These are phyloP conservation scores for Rhododendron ferrugineum DNA, from an alignment of 148 eudicot species.

Conservation along the genomic window DNA sequence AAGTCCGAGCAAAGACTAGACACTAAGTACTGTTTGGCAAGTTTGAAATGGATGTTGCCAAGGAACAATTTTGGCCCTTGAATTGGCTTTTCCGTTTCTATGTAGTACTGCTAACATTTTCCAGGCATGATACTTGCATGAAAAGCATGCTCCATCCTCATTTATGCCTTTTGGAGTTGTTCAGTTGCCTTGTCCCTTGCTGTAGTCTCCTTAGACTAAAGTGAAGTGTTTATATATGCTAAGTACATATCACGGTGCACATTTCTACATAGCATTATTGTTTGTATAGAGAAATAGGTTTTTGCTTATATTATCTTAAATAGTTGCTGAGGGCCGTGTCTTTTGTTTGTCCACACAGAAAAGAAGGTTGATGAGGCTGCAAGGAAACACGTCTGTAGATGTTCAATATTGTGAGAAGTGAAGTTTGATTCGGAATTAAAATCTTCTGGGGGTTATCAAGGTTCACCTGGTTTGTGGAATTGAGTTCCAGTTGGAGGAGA, in stretches of 20 bases:
- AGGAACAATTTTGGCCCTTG: not conserved
- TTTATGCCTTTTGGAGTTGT: not conserved
- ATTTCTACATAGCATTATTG: not conserved
- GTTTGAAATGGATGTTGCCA: not conserved
- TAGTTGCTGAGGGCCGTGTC: conserved; percentile 3
- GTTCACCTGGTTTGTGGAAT: conserved; percentile 19
- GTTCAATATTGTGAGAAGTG: conserved; percentile 64
- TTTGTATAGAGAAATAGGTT: not conserved
- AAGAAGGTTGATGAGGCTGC: conserved; percentile 84
- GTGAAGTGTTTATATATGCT: not conserved
- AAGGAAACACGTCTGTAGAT: conserved; percentile 60
- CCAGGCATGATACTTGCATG: not conserved
- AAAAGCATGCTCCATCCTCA: not conserved
- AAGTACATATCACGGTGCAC: not conserved
- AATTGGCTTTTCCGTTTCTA: not conserved
- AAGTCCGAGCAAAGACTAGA: not conserved
- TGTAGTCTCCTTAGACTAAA: not conserved
- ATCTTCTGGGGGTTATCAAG: conserved; percentile 14
- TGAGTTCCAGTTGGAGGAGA: conserved; percentile 6
- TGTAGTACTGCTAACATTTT: not conserved
- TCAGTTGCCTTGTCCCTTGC: not conserved
- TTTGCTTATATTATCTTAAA: not conserved
- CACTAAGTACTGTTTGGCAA: not conserved
- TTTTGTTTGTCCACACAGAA: conserved; percentile 39
- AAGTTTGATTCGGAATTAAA: conserved; percentile 13